A percentile compares a stretch with the other conserved stretches of the same genome.
phyloP scores from a whole-genome alignment of 331 rosid genomes.

The Pyracantha coccinea region DNA sequence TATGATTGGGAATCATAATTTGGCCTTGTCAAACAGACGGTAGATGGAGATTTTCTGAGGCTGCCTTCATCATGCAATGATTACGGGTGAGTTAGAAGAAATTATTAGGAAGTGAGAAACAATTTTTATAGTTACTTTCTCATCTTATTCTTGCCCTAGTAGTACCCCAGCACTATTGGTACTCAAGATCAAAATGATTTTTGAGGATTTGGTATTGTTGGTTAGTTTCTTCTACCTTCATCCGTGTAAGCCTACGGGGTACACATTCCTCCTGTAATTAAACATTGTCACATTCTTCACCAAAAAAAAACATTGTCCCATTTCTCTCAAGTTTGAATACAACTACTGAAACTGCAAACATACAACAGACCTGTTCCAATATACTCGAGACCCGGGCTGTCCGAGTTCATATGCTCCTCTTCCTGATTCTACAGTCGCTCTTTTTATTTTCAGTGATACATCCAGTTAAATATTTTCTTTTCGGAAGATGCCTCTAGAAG shows the following conservation, averaged over 20 bases:
- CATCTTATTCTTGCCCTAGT: background rate
- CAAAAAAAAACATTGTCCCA: no score
- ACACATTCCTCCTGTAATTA: background rate
- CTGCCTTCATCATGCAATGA: background rate
- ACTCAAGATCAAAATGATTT: background rate
- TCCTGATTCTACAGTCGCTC: no score
- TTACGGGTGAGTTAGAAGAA: background rate
- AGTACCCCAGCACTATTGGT: background rate
- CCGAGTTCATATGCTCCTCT: no score
- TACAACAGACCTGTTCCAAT: no score
- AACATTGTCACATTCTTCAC: no score
- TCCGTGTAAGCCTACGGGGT: background rate
- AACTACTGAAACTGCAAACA: no score
- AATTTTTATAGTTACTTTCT: background rate
- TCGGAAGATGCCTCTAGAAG: no score
- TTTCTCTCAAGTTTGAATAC: no score
- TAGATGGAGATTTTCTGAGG: background rate
- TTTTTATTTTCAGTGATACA: no score
- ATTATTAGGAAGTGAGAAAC: conserved; percentile 1
- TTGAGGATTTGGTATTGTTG: background rate
- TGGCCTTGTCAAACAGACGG: background rate
- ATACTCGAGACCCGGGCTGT: no score
- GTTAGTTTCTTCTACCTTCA: background rate
- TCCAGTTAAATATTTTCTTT: no score
- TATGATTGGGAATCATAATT: background rate